Evolutionary conservation across 805 yeast genomes (phyloP).

Genomic region (Scheffersomyces stipitis): DNA sequence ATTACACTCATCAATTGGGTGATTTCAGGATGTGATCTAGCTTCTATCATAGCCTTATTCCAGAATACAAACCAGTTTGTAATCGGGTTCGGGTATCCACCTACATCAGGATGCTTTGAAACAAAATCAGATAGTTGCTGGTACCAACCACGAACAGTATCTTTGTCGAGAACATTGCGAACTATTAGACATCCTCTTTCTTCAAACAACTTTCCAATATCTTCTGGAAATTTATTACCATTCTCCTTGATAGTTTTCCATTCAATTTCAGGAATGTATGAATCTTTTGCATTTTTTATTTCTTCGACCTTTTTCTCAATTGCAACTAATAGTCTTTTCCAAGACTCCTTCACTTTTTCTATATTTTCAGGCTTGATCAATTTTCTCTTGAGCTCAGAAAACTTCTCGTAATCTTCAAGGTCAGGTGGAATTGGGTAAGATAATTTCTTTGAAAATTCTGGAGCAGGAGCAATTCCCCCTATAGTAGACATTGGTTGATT

Average conservation of each 20-base stretch:
- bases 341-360: background rate
- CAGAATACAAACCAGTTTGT: conserved; percentile 35
- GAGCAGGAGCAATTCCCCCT: too few relatives aligned
- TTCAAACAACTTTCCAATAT: conserved; percentile 5
- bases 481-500: too few relatives aligned
- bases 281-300: background rate
- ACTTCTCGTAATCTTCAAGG: too few relatives aligned
- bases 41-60: conserved; percentile 37
- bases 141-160: conserved; percentile 21
- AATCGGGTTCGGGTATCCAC: conserved; percentile 24
- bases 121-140: conserved; percentile 21
- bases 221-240: conserved; percentile 8
- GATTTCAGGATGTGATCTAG: conserved; percentile 38
- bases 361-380: background rate
- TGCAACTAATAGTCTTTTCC: background rate
- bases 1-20: conserved; percentile 22
- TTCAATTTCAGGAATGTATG: conserved; percentile 11
- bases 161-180: conserved; percentile 26
- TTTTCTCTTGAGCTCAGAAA: too few relatives aligned
- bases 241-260: conserved; percentile 10
- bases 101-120: conserved; percentile 24
- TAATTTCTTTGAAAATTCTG: too few relatives aligned
- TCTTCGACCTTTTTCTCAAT: background rate
- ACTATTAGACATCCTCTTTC: conserved; percentile 29
- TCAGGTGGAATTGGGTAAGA: too few relatives aligned